Evolutionary conservation across 257 asterid genomes (phyloP).

Genomic region (Salvia hispanica): DNA sequence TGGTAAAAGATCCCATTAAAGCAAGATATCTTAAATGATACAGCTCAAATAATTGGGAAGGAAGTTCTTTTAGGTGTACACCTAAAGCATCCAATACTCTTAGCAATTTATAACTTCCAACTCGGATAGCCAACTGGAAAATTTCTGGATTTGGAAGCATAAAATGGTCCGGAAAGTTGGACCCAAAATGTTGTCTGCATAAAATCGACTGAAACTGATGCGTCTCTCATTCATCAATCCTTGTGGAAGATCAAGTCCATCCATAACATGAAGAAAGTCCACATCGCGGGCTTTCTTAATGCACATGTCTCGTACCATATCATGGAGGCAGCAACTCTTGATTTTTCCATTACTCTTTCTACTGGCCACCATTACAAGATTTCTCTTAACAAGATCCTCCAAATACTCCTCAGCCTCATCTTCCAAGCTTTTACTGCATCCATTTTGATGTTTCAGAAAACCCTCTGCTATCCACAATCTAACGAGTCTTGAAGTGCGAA

Average conservation of each 20-base stretch:
- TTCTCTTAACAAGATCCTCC: neutral
- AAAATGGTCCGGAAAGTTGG: neutral
- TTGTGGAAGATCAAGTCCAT: neutral
- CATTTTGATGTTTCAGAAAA: no score
- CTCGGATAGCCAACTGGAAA: neutral
- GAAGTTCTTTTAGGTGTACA: neutral
- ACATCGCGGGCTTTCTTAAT: slow-evolving; percentile 4
- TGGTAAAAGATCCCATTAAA: neutral
- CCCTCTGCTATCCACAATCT: no score
- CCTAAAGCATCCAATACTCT: neutral
- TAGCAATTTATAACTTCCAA: neutral
- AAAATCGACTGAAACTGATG: neutral
- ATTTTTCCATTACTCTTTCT: slow-evolving; percentile 7
- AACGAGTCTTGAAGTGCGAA: neutral
- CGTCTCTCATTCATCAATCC: neutral
- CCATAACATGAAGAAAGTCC: neutral
- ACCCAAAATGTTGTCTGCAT: neutral
- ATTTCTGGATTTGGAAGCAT: neutral
- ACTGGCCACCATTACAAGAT: neutral
- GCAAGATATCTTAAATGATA: neutral
- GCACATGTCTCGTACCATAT: slow-evolving; percentile 18
- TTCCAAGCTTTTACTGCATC: no score
- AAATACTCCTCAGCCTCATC: no score
- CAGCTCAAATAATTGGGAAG: neutral
- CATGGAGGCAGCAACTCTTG: slow-evolving; percentile 24